Evolutionary conservation across 352 stramenopile genomes (phyloP).

Genomic region (Globisporangium iwayamae): DNA sequence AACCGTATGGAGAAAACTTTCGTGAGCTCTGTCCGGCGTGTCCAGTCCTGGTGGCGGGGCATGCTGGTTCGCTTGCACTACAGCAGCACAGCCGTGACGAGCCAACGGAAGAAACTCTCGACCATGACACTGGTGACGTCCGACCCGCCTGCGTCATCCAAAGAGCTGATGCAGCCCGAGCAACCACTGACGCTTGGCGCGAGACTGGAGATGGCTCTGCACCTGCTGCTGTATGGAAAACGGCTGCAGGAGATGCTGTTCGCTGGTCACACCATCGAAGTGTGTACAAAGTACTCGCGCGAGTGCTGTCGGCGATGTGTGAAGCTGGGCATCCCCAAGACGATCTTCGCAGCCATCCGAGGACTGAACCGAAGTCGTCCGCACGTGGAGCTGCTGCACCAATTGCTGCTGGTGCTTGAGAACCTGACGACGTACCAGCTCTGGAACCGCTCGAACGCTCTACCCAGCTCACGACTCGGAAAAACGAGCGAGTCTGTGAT

Average conservation of each 20-base stretch:
- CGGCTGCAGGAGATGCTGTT: conserved; percentile 92
- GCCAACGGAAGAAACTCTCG: conserved; percentile 53
- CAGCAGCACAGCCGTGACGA: conserved; percentile 31
- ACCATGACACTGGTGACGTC: conserved; percentile 44
- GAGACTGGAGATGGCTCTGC: conserved; percentile 65
- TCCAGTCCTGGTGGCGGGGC: conserved; percentile 77
- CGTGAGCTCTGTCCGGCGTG: conserved; percentile 20
- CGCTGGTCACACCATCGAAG: conserved; percentile 89
- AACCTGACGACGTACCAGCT: conserved; percentile 84
- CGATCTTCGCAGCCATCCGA: conserved; percentile 90
- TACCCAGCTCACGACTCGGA: conserved; percentile 20
- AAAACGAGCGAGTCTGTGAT: conserved; percentile 39
- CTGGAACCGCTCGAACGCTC: conserved; percentile 18
- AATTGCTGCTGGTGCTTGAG: conserved; percentile 73
- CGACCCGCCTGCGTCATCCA: conserved; percentile 7
- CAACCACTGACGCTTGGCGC: conserved; percentile 53
- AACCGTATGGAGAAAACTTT: conserved; percentile 12
- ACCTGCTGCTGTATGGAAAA: conserved; percentile 72
- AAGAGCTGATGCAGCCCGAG: conserved; percentile 18
- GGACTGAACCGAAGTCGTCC: conserved; percentile 94
- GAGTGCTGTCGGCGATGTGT: conserved; percentile 90
- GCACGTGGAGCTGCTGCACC: conserved; percentile 93
- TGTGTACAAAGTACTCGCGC: conserved; percentile 88
- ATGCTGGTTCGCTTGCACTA: conserved; percentile 52
- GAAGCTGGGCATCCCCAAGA: conserved; percentile 77